phyloP scores from a whole-genome alignment of 2,329 filamentous ascomycete genomes.

The Colletotrichum viniferum region DNA sequence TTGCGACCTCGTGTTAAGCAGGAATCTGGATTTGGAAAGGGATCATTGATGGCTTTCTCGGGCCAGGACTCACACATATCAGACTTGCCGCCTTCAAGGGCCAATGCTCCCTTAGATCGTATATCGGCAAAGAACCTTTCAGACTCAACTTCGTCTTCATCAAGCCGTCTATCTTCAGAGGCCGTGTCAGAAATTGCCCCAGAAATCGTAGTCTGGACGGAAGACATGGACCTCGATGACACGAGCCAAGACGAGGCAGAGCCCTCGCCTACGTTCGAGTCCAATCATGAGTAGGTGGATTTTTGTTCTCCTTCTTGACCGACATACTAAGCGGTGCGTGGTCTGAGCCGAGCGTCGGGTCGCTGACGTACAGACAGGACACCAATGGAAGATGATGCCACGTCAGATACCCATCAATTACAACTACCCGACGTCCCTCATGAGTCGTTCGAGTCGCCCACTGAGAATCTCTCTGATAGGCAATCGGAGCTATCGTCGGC shows the following conservation, averaged over 20 bases:
- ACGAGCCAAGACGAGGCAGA: conserved; percentile 21
- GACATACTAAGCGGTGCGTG: not conserved
- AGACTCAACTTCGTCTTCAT: conserved; percentile 9
- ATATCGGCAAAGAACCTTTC: conserved; percentile 33
- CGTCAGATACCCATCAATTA: not conserved
- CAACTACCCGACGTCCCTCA: conserved; percentile 22
- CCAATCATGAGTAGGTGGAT: conserved; percentile 16
- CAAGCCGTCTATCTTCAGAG: conserved; percentile 36
- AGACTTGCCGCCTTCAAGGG: conserved; percentile 18
- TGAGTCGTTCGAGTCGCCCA: conserved; percentile 57
- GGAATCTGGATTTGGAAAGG: conserved; percentile 27
- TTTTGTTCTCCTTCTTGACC: not conserved
- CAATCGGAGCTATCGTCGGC: conserved; percentile 60
- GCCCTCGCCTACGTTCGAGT: conserved; percentile 1
- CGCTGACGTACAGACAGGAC: not conserved
- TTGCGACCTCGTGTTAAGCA: conserved; percentile 21
- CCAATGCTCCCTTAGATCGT: conserved; percentile 29
- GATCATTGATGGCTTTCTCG: conserved; percentile 23
- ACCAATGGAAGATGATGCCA: not conserved
- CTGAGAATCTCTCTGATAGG: conserved; percentile 55
- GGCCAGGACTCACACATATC: conserved; percentile 30
- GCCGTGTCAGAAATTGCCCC: conserved; percentile 39
- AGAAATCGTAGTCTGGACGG: conserved; percentile 51
- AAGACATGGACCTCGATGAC: conserved; percentile 38
- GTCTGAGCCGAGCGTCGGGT: not conserved